Evolutionary conservation across 805 yeast genomes (phyloP), one percentile per base, ranked within the genome.

Genomic region (Pichia scutulata): DNA sequence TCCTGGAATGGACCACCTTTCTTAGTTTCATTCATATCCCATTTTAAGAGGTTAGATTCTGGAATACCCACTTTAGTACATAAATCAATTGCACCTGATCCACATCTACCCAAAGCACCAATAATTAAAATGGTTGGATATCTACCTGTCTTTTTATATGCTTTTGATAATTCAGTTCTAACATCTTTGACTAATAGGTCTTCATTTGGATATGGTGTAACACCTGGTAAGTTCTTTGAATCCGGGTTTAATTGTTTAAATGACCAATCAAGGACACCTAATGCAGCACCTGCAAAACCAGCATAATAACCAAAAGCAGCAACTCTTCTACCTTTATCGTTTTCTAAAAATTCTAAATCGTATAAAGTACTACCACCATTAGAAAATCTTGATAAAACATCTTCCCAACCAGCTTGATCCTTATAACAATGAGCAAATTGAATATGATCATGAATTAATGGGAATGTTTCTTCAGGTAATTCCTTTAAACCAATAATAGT

Each of bases 221-320:
- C 86, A 48, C 89, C 88, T 39, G 87, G 86, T 59, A 93, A 74
- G 56, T 88, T 81, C 66, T 82, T 80, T 49, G 72, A 63, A 61
- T 82, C 88, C 9, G 76, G 52, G 66, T 86, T 84, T 39, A 81
- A 70, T 68, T 87, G 92, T 70, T 92, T 92, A 72, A 86, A 84
- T 46, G 95, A 86, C 97, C 98, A 93, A 69, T 89, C 96, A 67
- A 80, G 80, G 47, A 92, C 75, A 62, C 99, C 99, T 50, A 93
- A 71, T 33, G 99, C 99, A 36, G 99, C 99, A 63, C 99, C 99
- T 7, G 98, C 99, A 67, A 93, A 93, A n/a, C 99, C 99, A 43
- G 99, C 99, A 68, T 92, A 92, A 75, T 80, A 93, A n/a, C 99
- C 99, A 66, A 93, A 93, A 9, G 99, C 99, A 43, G 99, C 99